These are phyloP conservation scores for Colletotrichum gigasporum DNA, from an alignment of 2,329 filamentous ascomycete genomes.

Conservation along the genomic window DNA sequence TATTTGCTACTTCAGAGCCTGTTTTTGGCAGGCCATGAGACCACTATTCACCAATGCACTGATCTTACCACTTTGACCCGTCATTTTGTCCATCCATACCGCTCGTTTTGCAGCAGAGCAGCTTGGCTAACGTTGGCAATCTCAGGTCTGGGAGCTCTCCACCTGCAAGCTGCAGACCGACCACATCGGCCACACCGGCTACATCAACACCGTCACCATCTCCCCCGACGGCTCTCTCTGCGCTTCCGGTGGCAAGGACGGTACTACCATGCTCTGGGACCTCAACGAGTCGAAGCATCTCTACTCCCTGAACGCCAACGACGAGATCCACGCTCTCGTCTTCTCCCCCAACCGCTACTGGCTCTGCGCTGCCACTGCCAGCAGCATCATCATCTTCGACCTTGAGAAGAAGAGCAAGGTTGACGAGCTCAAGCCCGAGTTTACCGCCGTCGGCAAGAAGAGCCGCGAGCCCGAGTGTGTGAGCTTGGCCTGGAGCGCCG, in stretches of 20 bases:
- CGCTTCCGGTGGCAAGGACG: constrained; percentile 99
- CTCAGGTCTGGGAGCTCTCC: constrained; percentile 98
- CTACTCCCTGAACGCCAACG: constrained; percentile 98
- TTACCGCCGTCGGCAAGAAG: constrained; percentile 97
- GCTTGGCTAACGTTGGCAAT: constrained; percentile 37
- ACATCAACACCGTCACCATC: constrained; percentile 99
- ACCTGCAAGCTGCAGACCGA: constrained; percentile 99
- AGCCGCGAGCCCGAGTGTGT: constrained; percentile 98
- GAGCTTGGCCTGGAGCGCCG: constrained; percentile 95
- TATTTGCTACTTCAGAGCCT: constrained; percentile 99
- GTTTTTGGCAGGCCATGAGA: constrained; percentile 87
- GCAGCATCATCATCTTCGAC: constrained; percentile 99
- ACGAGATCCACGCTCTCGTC: constrained; percentile 99
- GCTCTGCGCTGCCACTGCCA: constrained; percentile 97
- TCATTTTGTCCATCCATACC: not conserved
- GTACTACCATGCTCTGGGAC: constrained; percentile 99
- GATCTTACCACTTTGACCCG: constrained; percentile 56
- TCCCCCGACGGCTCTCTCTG: constrained; percentile 99
- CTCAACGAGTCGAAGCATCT: constrained; percentile 99
- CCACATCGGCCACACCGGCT: constrained; percentile 99
- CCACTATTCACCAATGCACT: constrained; percentile 91
- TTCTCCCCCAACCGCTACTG: constrained; percentile 99
- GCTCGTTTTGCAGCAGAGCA: constrained; percentile 11
- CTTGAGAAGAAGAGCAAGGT: constrained; percentile 99
- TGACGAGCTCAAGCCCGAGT: constrained; percentile 99